These are phyloP conservation scores for Talaromyces sp. DNA, from an alignment of 2,329 filamentous ascomycete genomes.

Conservation along the genomic window DNA sequence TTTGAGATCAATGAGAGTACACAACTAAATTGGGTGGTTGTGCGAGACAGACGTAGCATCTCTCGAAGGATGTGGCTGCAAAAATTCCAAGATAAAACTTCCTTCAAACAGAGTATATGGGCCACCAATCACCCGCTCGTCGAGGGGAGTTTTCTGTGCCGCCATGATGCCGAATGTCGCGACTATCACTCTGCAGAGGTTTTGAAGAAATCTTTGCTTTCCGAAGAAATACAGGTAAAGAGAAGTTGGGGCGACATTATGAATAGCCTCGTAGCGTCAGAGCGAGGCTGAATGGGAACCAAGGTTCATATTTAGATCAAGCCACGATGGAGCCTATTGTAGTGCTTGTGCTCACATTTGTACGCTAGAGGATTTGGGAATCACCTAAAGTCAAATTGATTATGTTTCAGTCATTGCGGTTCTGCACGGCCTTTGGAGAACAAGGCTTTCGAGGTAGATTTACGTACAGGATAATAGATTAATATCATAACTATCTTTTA, in stretches of 20 bases:
- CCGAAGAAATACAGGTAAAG: neutral
- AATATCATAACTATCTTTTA: too few relatives aligned
- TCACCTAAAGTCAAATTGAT: neutral
- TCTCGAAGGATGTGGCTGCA: neutral
- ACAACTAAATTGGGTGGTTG: too few relatives aligned
- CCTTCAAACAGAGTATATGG: conserved; percentile 7
- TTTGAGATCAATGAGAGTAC: neutral
- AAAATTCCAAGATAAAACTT: conserved; percentile 6
- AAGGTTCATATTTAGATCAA: neutral
- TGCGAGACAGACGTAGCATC: neutral
- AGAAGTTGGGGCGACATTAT: neutral
- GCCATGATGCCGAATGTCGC: neutral
- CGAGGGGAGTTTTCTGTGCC: neutral
- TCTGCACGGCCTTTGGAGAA: neutral
- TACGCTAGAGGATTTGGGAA: neutral
- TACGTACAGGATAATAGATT: too few relatives aligned
- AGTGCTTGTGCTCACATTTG: neutral
- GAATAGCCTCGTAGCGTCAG: neutral
- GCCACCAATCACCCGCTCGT: neutral
- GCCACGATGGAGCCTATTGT: neutral
- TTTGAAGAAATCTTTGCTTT: neutral
- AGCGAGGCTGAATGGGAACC: neutral
- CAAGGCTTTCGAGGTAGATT: neutral
- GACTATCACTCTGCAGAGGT: neutral
- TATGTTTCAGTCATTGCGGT: neutral